phyloP scores from a whole-genome alignment of 2,329 filamentous ascomycete genomes.

The Parastagonospora avenae region DNA sequence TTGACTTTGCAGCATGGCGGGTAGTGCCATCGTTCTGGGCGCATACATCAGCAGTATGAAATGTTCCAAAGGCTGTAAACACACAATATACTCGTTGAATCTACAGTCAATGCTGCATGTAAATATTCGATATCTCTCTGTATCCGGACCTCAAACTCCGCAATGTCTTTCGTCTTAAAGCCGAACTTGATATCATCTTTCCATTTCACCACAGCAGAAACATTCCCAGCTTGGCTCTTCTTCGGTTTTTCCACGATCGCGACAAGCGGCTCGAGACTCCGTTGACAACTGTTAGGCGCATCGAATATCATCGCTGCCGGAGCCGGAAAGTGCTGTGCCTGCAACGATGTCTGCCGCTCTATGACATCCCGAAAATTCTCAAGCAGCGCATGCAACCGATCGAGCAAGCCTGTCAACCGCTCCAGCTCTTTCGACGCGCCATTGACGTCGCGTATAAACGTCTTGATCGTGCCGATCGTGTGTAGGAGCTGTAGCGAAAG shows the following conservation, averaged over 20 bases:
- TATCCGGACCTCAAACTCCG: conserved; percentile 8
- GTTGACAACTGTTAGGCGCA: conserved; percentile 14
- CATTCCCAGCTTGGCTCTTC: not conserved
- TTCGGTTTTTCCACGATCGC: not conserved
- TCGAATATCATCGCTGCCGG: conserved; percentile 15
- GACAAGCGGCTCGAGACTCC: conserved; percentile 6
- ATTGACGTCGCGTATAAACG: conserved; percentile 12
- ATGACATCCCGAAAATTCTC: conserved; percentile 7
- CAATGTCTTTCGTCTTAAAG: conserved; percentile 14
- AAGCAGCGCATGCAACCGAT: conserved; percentile 7
- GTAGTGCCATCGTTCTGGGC: not conserved
- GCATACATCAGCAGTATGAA: not conserved
- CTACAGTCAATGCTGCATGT: conserved; percentile 4
- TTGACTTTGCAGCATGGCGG: not conserved
- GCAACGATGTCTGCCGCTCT: conserved; percentile 4
- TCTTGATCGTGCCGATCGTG: conserved; percentile 8
- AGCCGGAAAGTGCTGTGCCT: conserved; percentile 9
- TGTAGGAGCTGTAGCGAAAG: conserved; percentile 20
- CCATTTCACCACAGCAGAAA: not conserved
- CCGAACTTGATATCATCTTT: conserved; percentile 9
- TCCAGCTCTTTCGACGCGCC: conserved; percentile 17
- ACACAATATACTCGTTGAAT: conserved; percentile 13
- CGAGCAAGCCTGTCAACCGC: conserved; percentile 9
- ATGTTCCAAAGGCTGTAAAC: not conserved
- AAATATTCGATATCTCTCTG: conserved; percentile 11